These are phyloP conservation scores for Whalleya microplaca DNA, from an alignment of 2,329 filamentous ascomycete species.

Conservation along the genomic window DNA sequence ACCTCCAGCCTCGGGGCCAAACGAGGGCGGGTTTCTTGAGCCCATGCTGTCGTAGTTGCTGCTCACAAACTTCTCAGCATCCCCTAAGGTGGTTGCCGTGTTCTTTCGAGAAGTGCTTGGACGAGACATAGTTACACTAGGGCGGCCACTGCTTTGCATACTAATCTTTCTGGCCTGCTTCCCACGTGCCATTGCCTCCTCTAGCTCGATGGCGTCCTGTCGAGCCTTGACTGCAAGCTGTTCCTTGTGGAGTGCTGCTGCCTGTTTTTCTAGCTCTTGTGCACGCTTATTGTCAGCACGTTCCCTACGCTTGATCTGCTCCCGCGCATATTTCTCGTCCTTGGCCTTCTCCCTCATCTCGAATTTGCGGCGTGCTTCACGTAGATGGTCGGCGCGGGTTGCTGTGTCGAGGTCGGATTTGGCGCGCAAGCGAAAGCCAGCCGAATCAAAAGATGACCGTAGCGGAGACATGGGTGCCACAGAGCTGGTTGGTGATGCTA, in stretches of 20 bases:
- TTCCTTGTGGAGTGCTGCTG: conserved; percentile 50
- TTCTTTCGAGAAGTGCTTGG: conserved; percentile 36
- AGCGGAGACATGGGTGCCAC: conserved; percentile 54
- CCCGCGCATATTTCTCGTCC: conserved; percentile 64
- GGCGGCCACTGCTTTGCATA: conserved; percentile 35
- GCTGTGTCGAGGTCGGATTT: conserved; percentile 62
- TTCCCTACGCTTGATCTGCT: conserved; percentile 61
- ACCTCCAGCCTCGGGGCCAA: conserved; percentile 37
- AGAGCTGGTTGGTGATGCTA: conserved; percentile 41
- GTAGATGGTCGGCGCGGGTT: conserved; percentile 59
- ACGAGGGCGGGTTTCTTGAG: conserved; percentile 32
- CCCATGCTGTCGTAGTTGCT: conserved; percentile 51
- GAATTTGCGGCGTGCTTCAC: conserved; percentile 65
- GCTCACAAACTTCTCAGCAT: conserved; percentile 51
- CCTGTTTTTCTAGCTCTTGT: conserved; percentile 52
- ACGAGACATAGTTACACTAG: conserved; percentile 32
- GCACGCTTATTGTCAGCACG: conserved; percentile 62
- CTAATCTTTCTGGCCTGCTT: conserved; percentile 39
- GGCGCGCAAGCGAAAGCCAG: conserved; percentile 62
- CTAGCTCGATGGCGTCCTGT: conserved; percentile 40
- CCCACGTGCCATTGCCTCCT: conserved; percentile 35
- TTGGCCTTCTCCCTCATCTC: conserved; percentile 64
- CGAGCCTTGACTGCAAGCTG: conserved; percentile 46
- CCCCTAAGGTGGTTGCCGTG: conserved; percentile 21
- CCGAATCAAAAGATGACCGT: conserved; percentile 60